These are phyloP conservation scores for Geosmithia flava DNA, from an alignment of 2,329 filamentous ascomycete genomes.

Conservation along the genomic window DNA sequence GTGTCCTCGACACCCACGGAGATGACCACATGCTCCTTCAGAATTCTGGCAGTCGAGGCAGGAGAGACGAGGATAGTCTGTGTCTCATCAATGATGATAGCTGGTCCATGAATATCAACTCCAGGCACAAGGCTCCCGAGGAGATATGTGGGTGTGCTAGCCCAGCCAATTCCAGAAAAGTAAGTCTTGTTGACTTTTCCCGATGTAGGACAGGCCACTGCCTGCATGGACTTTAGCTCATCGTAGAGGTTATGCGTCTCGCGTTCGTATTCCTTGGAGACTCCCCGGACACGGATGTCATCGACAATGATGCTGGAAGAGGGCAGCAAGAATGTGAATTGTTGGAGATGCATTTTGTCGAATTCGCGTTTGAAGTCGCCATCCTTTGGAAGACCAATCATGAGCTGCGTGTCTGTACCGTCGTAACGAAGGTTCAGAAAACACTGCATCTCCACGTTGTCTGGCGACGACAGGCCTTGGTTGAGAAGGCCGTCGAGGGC, in stretches of 20 bases:
- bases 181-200: constrained; percentile 23
- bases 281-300: constrained; percentile 26
- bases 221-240: constrained; percentile 6
- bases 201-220: too few species aligned
- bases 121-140: constrained; percentile 23
- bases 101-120: background rate
- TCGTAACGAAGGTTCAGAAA: constrained; percentile 30
- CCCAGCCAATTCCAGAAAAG: constrained; percentile 47
- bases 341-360: constrained; percentile 19
- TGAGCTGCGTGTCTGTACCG: constrained; percentile 26
- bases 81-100: constrained; percentile 3
- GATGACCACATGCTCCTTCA: constrained; percentile 2
- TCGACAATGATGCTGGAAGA: constrained; percentile 28
- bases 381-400: constrained; percentile 14
- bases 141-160: constrained; percentile 37
- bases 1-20: constrained; percentile 4
- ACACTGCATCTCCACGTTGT: constrained; percentile 25
- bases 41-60: background rate
- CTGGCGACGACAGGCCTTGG: background rate
- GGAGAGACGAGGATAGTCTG: constrained; percentile 3
- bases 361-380: constrained; percentile 19
- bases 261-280: constrained; percentile 34
- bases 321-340: constrained; percentile 31
- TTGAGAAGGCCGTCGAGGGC: background rate
- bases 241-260: constrained; percentile 8